phyloP scores from a whole-genome alignment of 2,329 filamentous ascomycete species.

The Orbilia quercus region DNA sequence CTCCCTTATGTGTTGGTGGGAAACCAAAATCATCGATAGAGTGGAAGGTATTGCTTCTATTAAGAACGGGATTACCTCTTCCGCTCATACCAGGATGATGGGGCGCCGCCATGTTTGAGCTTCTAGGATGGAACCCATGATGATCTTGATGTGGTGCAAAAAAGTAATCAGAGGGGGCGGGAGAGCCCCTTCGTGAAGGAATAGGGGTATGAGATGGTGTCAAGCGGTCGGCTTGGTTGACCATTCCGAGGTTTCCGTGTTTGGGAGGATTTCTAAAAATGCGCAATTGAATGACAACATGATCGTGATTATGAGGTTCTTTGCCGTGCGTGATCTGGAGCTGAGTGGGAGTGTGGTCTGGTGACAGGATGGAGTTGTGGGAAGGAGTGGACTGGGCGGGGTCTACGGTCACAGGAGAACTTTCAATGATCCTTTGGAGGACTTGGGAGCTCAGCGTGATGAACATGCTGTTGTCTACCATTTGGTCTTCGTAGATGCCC shows the following conservation, averaged over 20 bases:
- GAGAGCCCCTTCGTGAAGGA: slow-evolving; percentile 39
- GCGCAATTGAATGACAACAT: slow-evolving; percentile 47
- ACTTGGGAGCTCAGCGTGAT: slow-evolving; percentile 39
- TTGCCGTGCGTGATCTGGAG: slow-evolving; percentile 18
- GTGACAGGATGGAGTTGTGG: slow-evolving; percentile 8
- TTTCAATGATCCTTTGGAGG: slow-evolving; percentile 51
- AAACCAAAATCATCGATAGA: slow-evolving; percentile 41
- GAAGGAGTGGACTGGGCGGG: slow-evolving; percentile 13
- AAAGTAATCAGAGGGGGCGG: slow-evolving; percentile 50
- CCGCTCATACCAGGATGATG: slow-evolving; percentile 13
- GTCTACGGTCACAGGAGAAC: slow-evolving; percentile 48
- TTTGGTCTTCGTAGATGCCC: slow-evolving; percentile 25
- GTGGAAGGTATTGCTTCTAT: slow-evolving; percentile 39
- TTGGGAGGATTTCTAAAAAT: slow-evolving; percentile 33
- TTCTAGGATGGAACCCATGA: slow-evolving; percentile 35
- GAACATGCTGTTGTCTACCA: slow-evolving; percentile 36
- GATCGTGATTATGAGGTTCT: slow-evolving; percentile 27
- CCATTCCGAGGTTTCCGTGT: slow-evolving; percentile 25
- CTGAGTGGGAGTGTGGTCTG: slow-evolving; percentile 13
- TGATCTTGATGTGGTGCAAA: slow-evolving; percentile 46
- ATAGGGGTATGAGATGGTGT: slow-evolving; percentile 48
- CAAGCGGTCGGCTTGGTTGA: slow-evolving; percentile 26
- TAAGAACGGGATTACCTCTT: slow-evolving; percentile 7
- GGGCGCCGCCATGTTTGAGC: slow-evolving; percentile 9
- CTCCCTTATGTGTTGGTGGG: slow-evolving; percentile 13